Conservation (phyloP, 2,329 filamentous ascomycete genomes). For the Fusarium metavorans region DNA sequence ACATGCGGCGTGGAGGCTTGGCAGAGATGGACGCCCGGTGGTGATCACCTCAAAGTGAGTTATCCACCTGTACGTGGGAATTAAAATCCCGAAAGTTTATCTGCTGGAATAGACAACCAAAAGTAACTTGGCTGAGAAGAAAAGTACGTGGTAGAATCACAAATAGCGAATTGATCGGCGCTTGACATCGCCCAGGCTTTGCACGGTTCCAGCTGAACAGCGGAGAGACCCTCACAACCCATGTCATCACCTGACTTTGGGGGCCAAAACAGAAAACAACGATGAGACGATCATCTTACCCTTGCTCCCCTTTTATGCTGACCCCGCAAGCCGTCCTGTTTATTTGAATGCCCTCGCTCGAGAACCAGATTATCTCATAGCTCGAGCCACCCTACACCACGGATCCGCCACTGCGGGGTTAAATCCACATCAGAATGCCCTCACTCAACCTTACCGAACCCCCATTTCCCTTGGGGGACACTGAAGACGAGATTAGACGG, state of each 20-base stretch:
- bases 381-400: not conserved
- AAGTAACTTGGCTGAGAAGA: too few relatives aligned
- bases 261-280: not conserved
- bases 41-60: not conserved
- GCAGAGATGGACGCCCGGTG: not conserved
- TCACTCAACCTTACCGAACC: conserved; percentile 17
- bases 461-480: conserved; percentile 24
- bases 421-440: conserved; percentile 10
- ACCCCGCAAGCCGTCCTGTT: not conserved
- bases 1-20: not conserved
- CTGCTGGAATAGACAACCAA: too few relatives aligned
- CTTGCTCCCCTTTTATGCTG: not conserved
- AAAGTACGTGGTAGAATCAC: too few relatives aligned
- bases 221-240: not conserved
- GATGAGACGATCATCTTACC: not conserved
- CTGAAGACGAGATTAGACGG: conserved; percentile 24
- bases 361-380: too few relatives aligned
- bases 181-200: not conserved
- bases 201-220: not conserved
- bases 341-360: not conserved
- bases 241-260: not conserved
- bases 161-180: too few relatives aligned
- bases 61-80: too few relatives aligned
- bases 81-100: not conserved
- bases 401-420: conserved; percentile 21